Base-by-base conservation (phyloP, 2,329 filamentous ascomycete genomes). In the Colletotrichum lentis region DNA sequence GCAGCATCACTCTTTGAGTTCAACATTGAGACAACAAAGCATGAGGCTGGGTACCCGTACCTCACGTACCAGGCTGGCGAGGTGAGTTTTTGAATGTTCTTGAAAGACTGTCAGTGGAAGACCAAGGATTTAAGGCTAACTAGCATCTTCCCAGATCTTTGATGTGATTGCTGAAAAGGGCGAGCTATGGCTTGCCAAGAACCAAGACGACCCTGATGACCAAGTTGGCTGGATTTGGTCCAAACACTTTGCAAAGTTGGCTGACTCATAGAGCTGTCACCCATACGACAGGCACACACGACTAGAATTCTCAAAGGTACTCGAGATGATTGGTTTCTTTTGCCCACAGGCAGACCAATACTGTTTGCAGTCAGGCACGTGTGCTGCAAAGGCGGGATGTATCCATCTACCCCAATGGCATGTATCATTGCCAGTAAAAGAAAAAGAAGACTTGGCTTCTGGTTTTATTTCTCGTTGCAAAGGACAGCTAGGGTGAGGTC, bases 201-300 rank as follows among this genome's bases (percentile, higher is more conserved):
- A 99, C 77, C 96, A 99, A 80, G 96, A 99, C 76, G 96, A 99
- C 78, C 82, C 88, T 1, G 85, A 83, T 12, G 87, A 91, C 71
- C 86, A 89, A 71, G 90, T 98, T 41, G 96, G 96, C 59, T 99
- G 96, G 96, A 97, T 99, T 74, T 99, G 96, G 96, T 97, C 94
- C 74, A 97, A 97, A 79, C 96, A 99, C 81, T 99, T 99, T 83
- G 91, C 91, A 61, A 88, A 87, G 76, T 76, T 89, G 71, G 86
- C 86, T 56, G 86, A 88, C 75, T 79, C 80, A 62, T 83, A 77
- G 67, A 58, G 41, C 39, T 39, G 20, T 47, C 37, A 31, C 52
- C 62, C 41, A 50, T 18, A n/a, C 27, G 5, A 37, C 31, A 35
- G 31, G 10, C 31, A 35, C 43, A 27, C 50, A 54, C 64, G 67